Conservation (phyloP, 2,329 filamentous ascomycete species). For the Ceratocystis papillata region DNA sequence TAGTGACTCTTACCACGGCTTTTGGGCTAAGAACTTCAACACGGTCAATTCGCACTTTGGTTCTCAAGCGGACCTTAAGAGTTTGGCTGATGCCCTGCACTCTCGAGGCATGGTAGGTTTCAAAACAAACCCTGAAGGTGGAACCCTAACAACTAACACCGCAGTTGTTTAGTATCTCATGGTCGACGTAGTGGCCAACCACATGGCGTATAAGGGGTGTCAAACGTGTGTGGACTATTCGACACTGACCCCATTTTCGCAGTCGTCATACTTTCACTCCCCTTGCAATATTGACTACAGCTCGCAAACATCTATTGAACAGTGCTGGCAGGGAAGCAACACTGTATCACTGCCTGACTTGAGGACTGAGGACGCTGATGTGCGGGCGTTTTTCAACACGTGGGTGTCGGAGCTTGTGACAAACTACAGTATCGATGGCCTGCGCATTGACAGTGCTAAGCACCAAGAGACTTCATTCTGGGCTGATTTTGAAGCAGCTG, state of each 20-base stretch:
- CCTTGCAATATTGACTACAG: slow-evolving; percentile 44
- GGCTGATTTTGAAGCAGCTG: slow-evolving; percentile 44
- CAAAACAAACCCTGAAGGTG: background rate
- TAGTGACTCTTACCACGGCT: slow-evolving; percentile 34
- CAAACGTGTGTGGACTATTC: slow-evolving; percentile 41
- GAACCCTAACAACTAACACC: slow-evolving; percentile 4
- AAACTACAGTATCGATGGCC: slow-evolving; percentile 54
- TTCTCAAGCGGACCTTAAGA: slow-evolving; percentile 38
- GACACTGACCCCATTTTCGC: slow-evolving; percentile 45
- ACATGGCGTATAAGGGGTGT: slow-evolving; percentile 41
- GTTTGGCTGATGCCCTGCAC: slow-evolving; percentile 40
- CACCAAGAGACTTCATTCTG: slow-evolving; percentile 47
- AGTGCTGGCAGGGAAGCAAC: slow-evolving; percentile 43
- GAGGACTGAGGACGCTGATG: slow-evolving; percentile 62
- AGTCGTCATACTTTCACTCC: slow-evolving; percentile 43
- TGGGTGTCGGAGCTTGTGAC: slow-evolving; percentile 61
- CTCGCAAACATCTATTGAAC: slow-evolving; percentile 34
- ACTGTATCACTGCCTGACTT: slow-evolving; percentile 49
- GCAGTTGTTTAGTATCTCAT: slow-evolving; percentile 37
- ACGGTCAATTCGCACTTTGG: slow-evolving; percentile 41
- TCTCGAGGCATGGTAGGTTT: slow-evolving; percentile 38
- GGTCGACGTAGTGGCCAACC: slow-evolving; percentile 45
- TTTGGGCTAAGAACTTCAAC: slow-evolving; percentile 34
- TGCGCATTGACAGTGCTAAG: slow-evolving; percentile 59
- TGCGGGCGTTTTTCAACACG: slow-evolving; percentile 55